phyloP scores from a whole-genome alignment of 2,329 filamentous ascomycete genomes.

The Elsinoe ampelina region DNA sequence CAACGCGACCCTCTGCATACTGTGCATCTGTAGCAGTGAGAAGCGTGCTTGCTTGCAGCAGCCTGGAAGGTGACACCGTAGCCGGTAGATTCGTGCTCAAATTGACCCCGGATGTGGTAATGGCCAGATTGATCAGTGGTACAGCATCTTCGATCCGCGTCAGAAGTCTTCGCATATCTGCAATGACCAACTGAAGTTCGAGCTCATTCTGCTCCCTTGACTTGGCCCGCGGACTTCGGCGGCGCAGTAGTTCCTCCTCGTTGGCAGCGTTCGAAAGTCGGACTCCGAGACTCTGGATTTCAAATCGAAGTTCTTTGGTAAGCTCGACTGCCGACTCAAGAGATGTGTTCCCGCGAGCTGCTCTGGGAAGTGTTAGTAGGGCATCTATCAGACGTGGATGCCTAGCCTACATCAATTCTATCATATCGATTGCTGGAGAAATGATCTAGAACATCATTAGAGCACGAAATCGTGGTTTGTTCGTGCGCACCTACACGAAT shows the following conservation, averaged over 20 bases:
- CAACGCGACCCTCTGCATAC: slow-evolving; percentile 56
- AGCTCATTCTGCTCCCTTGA: slow-evolving; percentile 49
- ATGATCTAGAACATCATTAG: slow-evolving; percentile 48
- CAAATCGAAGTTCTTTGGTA: slow-evolving; percentile 71
- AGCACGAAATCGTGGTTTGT: slow-evolving; percentile 73
- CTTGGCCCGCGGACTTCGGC: slow-evolving; percentile 37
- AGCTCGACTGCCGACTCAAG: slow-evolving; percentile 78
- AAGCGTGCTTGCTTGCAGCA: slow-evolving; percentile 88
- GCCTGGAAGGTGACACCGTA: slow-evolving; percentile 77
- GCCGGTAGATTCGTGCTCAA: slow-evolving; percentile 70
- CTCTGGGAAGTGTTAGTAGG: slow-evolving; percentile 30
- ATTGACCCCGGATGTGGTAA: slow-evolving; percentile 85
- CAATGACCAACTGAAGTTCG: slow-evolving; percentile 61
- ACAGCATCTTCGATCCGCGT: slow-evolving; percentile 80
- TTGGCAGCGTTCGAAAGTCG: slow-evolving; percentile 62
- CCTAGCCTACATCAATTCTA: slow-evolving; percentile 58
- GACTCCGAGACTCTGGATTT: slow-evolving; percentile 71
- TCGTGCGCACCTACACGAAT: slow-evolving; percentile 68
- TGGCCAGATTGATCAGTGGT: slow-evolving; percentile 83
- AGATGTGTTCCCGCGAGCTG: slow-evolving; percentile 65
- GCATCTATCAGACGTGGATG: neutral
- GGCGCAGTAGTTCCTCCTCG: slow-evolving; percentile 47
- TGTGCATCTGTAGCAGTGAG: slow-evolving; percentile 78
- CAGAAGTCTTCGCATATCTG: slow-evolving; percentile 66
- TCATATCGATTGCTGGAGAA: slow-evolving; percentile 82